A percentile compares a stretch with the other conserved stretches of the same genome.
Evolutionary conservation across 345 rosid genomes (phyloP).

Genomic region (Kandelia obovata): DNA sequence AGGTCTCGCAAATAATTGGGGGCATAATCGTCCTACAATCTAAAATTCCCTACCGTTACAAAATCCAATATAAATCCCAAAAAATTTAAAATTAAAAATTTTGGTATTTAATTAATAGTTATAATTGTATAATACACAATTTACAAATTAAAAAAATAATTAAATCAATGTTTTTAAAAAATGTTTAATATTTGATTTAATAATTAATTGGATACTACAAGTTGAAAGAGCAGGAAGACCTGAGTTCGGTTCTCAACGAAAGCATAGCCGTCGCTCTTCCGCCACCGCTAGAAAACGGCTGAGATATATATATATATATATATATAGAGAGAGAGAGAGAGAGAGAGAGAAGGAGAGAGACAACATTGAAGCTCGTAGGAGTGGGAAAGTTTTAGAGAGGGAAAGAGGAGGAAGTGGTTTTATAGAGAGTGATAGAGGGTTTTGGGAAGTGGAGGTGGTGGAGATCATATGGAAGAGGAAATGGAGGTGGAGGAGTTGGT

Average conservation of each 20-base stretch:
- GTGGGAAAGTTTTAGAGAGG: slow-evolving; percentile 21
- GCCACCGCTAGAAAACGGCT: neutral
- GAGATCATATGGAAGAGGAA: slow-evolving; percentile 24
- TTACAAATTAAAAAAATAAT: neutral
- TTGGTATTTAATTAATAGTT: too few relatives aligned
- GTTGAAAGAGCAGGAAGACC: neutral
- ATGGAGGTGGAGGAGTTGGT: slow-evolving; percentile 51
- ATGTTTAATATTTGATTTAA: neutral
- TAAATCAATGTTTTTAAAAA: neutral
- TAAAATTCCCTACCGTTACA: slow-evolving; percentile 6
- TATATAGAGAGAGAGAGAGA: slow-evolving; percentile 8
- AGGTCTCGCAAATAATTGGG: neutral
- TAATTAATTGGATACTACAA: slow-evolving; percentile 3
- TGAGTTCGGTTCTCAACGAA: neutral
- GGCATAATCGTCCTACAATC: neutral
- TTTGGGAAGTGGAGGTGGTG: neutral
- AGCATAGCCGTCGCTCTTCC: neutral
- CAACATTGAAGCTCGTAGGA: slow-evolving; percentile 12
- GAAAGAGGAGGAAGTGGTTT: neutral
- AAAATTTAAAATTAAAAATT: neutral
- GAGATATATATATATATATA: neutral
- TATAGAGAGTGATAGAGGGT: neutral
- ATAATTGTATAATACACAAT: too few relatives aligned
- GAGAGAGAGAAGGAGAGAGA: slow-evolving; percentile 13
- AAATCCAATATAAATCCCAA: neutral